Base-by-base conservation (phyloP, 177 flowering plant species). In the Tripterygium wilfordii region DNA sequence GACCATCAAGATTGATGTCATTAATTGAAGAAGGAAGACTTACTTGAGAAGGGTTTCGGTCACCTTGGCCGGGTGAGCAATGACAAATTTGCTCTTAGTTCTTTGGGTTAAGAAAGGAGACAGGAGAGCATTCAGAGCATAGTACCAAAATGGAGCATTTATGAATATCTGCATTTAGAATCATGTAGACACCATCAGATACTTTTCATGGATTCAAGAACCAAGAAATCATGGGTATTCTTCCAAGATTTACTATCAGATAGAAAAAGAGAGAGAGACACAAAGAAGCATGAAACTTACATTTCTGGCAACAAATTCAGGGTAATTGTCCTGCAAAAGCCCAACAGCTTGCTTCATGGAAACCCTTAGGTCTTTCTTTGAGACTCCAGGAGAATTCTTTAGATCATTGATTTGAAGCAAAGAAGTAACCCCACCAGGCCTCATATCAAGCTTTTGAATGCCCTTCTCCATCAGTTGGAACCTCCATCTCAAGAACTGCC, bases 261-360 rank as follows among this genome's bases (percentile, higher is more conserved):
- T n/a, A 8, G 8, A 25, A 33, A 42, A 30, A 3, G 15, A 46
- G 27, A 40, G n/a, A 23, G 32, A 15, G 16, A 15, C 8, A 35
- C 7, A 35, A 35, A 30, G 33, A 30, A 6, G 33, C 12, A 15
- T 6, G 7, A 7, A 10, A 10, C 78, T 79, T 64, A 91, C 98
- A 66, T 91, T 82, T 69, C 68, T 78, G 8, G 90, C 82, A 1
- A 88, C 95, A 25, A 91, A 65, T 52, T 91, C 98, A 0, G 96
- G 98, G 51, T 91, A 91, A 47, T 88, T 91, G 67, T 91, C 92
- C 48, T 88, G 92, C 2, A 91, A 68, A 37, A 80, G 58, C 0
- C 14, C 70, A 19, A 91, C 67, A 10, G 83, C 80, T 42, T 67
- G 67, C 53, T 72, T 88, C 3, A 70, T 70, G 21, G 89, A 79